These are phyloP conservation scores for Diddensiella santjacobensis DNA, from an alignment of 805 yeast genomes.

Conservation along the genomic window DNA sequence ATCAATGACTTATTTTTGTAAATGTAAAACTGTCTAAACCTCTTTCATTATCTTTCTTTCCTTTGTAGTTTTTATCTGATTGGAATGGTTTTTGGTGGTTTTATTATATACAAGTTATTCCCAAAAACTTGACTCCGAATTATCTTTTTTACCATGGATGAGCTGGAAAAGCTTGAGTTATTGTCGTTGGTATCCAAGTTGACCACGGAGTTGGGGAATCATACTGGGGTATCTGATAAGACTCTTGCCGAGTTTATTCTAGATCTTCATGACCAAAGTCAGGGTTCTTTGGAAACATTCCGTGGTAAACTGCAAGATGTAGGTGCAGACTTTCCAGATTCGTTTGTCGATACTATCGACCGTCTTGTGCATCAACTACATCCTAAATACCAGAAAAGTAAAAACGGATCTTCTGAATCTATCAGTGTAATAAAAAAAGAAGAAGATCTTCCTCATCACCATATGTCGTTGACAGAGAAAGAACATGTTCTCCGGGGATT, in stretches of 20 bases:
- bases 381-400: conserved; percentile 27
- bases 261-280: conserved; percentile 32
- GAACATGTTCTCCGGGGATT: conserved; percentile 20
- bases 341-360: conserved; percentile 30
- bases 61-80: no score
- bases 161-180: conserved; percentile 31
- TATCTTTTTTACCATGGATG: no score
- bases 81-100: no score
- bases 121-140: no score
- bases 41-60: no score
- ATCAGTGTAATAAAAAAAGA: background rate
- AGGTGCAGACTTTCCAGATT: conserved; percentile 42
- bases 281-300: conserved; percentile 33
- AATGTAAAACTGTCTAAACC: no score
- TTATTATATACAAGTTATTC: no score
- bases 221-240: conserved; percentile 40
- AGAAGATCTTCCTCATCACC: background rate
- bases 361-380: conserved; percentile 31
- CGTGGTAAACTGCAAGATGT: conserved; percentile 37
- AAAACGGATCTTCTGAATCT: background rate
- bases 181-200: conserved; percentile 34
- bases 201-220: conserved; percentile 31
- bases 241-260: conserved; percentile 46
- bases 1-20: no score
- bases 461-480: background rate